These are phyloP conservation scores for Gracilaria domingensis DNA, from an alignment of 23 red algal species.

Conservation along the genomic window DNA sequence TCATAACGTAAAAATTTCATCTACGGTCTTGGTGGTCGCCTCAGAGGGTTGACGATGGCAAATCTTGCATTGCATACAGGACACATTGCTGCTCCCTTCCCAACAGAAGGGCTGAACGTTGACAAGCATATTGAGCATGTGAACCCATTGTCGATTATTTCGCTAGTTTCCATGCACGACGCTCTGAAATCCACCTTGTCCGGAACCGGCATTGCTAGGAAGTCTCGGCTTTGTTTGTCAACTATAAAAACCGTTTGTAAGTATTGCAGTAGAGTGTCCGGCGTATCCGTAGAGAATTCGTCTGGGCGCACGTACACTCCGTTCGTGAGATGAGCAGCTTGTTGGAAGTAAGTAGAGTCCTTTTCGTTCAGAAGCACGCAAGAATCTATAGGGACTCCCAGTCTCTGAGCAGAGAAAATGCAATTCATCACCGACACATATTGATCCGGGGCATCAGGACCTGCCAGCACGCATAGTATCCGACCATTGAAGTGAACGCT, in stretches of 20 bases:
- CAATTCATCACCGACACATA: conserved; percentile 84
- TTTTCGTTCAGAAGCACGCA: conserved; percentile 32
- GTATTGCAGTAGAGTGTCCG: conserved; percentile 54
- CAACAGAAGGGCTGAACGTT: conserved; percentile 52
- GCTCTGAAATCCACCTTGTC: conserved; percentile 86
- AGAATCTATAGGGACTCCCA: conserved; percentile 69
- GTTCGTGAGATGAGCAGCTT: conserved; percentile 75
- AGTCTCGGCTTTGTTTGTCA: conserved; percentile 58
- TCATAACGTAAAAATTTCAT: neutral
- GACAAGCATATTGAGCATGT: conserved; percentile 85
- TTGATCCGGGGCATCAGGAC: conserved; percentile 56
- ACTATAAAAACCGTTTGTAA: conserved; percentile 71
- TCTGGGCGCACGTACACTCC: conserved; percentile 76
- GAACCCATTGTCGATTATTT: conserved; percentile 76
- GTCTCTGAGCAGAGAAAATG: conserved; percentile 75
- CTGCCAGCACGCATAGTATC: conserved; percentile 30
- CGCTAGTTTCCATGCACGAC: conserved; percentile 77
- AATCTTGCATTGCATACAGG: conserved; percentile 75
- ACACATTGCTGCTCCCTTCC: conserved; percentile 59
- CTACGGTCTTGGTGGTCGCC: neutral
- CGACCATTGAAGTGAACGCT: conserved; percentile 46
- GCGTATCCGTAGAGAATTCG: neutral
- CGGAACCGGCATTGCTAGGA: conserved; percentile 71
- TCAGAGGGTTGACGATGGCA: conserved; percentile 29
- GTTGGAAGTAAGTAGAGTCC: conserved; percentile 81